Base-by-base conservation (phyloP, 2,329 filamentous ascomycete species). In the Albophoma yamanashiensis region DNA sequence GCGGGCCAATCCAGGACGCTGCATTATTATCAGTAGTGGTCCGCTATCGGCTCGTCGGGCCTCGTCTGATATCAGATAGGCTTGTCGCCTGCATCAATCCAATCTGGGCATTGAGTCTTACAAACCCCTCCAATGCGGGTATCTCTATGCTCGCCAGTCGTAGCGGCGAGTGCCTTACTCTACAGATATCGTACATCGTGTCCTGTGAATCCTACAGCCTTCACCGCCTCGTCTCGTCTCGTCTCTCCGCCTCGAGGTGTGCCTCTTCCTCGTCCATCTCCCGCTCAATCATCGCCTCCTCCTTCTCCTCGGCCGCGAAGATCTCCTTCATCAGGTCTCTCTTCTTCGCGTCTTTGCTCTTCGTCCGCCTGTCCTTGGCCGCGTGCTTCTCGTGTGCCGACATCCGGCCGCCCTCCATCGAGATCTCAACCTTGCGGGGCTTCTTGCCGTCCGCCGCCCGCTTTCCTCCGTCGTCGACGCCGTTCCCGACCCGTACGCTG, bases 401-500 rank as follows among this genome's bases (percentile, higher is more conserved):
- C 45, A 75, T 68, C 27, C 78, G 73, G n/a, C 64, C 69, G 0
- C 64, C 69, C 1, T 71, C 70, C 69, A 71, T 69, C 5, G 63
- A 59, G 31, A 72, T 67, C 55, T 70, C 68, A n/a, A 80, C 73
- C 55, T 75, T 74, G 64, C 69, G 67, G 1, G 67, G 61, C 67
- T 73, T 78, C 66, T 76, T 79, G 57, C 71, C 74, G 58, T 70
- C 63, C 3, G 67, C 72, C 11, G 77, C 73, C 47, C 79, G 73
- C 58, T 80, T 76, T 4, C 77, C 79, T 5, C 78, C 78, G 45
- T 81, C 80, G 36, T 78, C 74, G 0, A 70, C 70, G 58, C 74
- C 75, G 63, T 70, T 72, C 58, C 89, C 89, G 3, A 89, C 74
- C 9, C 86, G 82, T 52, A 89, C 75, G 17, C 76, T 78, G 55